Conservation (phyloP, 2,329 filamentous ascomycete species). For the Epichloe uncinata region DNA sequence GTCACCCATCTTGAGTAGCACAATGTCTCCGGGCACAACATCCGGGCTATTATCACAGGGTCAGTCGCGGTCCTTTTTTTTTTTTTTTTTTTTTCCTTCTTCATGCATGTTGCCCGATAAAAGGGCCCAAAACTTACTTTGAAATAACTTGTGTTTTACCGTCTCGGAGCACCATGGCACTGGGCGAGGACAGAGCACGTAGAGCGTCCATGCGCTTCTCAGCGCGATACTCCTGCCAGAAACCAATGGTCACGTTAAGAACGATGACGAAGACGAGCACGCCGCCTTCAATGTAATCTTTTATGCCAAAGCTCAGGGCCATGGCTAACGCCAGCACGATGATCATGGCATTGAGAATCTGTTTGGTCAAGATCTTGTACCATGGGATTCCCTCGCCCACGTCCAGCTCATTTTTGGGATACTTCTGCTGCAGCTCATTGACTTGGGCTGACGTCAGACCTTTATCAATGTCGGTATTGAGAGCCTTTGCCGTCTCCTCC, state of each 20-base stretch:
- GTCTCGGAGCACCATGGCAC: constrained; percentile 46
- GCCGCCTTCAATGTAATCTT: constrained; percentile 54
- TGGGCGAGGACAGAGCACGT: constrained; percentile 45
- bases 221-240: constrained; percentile 50
- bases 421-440: constrained; percentile 40
- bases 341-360: constrained; percentile 68
- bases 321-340: constrained; percentile 65
- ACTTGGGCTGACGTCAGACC: constrained; percentile 52
- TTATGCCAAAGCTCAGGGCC: constrained; percentile 54
- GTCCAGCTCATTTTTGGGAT: constrained; percentile 58
- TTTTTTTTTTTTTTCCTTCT: not conserved
- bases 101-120: not conserved
- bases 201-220: constrained; percentile 56
- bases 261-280: constrained; percentile 54
- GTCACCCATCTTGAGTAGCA: constrained; percentile 56
- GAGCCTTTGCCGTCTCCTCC: constrained; percentile 47
- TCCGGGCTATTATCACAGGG: constrained; percentile 31
- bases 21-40: constrained; percentile 60
- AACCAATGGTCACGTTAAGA: constrained; percentile 57
- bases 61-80: not conserved
- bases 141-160: constrained; percentile 43
- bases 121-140: constrained; percentile 30
- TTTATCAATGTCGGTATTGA: constrained; percentile 51
- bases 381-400: constrained; percentile 53
- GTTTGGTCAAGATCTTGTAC: constrained; percentile 60